phyloP scores from a whole-genome alignment of 345 rosid species.

The Rhodamnia rubescens region DNA sequence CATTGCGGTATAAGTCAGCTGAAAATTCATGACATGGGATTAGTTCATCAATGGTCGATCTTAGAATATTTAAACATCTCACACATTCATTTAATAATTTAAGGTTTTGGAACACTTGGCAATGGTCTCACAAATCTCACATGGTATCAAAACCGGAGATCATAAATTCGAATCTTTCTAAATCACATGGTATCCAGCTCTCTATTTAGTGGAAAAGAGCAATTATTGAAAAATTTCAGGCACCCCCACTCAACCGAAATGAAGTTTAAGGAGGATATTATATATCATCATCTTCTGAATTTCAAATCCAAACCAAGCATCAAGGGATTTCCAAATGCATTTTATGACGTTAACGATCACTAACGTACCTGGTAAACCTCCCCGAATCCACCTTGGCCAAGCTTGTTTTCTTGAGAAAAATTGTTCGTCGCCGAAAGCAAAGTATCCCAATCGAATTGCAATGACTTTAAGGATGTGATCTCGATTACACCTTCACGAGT shows the following conservation, averaged over 20 bases:
- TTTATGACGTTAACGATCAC: background rate
- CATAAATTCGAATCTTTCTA: background rate
- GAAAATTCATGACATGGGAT: background rate
- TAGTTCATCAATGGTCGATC: background rate
- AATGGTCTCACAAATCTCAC: background rate
- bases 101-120: background rate
- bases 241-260: background rate
- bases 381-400: background rate
- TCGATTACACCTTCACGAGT: background rate
- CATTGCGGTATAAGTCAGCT: background rate
- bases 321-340: background rate
- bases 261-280: background rate
- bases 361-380: conserved; percentile 7
- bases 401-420: background rate
- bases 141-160: accelerated
- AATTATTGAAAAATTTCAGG: background rate
- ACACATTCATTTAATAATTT: background rate
- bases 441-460: conserved; percentile 11
- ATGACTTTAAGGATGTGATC: background rate
- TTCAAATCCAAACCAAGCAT: background rate
- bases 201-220: background rate
- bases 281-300: background rate
- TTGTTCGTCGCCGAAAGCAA: conserved; percentile 6
- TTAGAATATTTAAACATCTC: background rate
- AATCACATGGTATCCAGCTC: background rate